Base-by-base conservation (phyloP, 2,329 filamentous ascomycete species). In the Botrytis fragariae region DNA sequence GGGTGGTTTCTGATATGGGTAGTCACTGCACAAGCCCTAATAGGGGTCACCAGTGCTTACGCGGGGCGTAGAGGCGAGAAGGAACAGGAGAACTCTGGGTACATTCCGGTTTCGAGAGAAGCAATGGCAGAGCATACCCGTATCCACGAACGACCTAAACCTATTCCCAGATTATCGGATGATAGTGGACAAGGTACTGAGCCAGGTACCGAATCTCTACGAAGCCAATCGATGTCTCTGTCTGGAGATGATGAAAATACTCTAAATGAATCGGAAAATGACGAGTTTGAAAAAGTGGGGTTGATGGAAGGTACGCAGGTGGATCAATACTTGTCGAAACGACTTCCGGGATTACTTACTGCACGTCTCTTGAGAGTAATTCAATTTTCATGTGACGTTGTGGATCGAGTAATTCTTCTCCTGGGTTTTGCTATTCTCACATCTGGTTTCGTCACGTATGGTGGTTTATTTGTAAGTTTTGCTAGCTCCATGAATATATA, bases 1-100 rank as follows among this genome's bases (percentile, higher is more conserved):
- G 94, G 94, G 72, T 98, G 95, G 95, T 86, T 93, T 60, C 87
- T 92, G 44, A 95, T 92, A 4, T 92, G 89, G 85, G 85, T 95
- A 6, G 86, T 92, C 18, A 86, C 86, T 70, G 89, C 87, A 0
- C 95, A 97, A 83, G 86, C 92, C 25, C 78, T 92, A 57, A 84
- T 97, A 69, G 78, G 78, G 29, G 57, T 81, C 18, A 74, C 81
- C n/a, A 75, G 71, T 57, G 70, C 76, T 61, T 81, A 79, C 71
- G 74, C 77, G 1, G 73, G 74, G 37, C 74, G 72, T 37, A 80
- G 83, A 78, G 75, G 60, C 78, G 76, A 67, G 76, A 77, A 42
- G 37, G 25, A 45, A 74, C 75, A 32, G 73, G 83, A 86, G 74
- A 88, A 92, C 80, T 84, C 84, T 61, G 86, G 85, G 45, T 93